phyloP scores from a whole-genome alignment of 2,329 filamentous ascomycete genomes.

The Ophiostoma tasmaniense region DNA sequence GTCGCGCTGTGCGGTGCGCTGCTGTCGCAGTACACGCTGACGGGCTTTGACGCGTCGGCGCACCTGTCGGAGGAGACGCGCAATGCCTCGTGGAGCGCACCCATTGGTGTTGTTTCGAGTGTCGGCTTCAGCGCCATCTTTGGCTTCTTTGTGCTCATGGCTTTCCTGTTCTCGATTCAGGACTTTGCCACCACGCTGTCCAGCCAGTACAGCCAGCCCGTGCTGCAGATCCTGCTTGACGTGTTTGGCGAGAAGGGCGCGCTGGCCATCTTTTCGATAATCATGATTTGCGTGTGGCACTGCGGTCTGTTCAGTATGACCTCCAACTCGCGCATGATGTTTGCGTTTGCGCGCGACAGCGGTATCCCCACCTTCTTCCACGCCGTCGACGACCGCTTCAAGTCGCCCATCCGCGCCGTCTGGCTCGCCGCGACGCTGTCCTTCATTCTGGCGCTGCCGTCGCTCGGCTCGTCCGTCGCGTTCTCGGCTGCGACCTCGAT shows the following conservation, averaged over 20 bases:
- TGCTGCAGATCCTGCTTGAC: conserved; percentile 51
- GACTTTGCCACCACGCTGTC: conserved; percentile 42
- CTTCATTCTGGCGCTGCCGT: conserved; percentile 48
- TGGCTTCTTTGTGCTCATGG: conserved; percentile 51
- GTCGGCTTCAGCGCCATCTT: conserved; percentile 48
- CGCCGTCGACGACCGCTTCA: conserved; percentile 41
- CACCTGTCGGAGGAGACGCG: conserved; percentile 51
- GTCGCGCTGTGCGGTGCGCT: conserved; percentile 46
- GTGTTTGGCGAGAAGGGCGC: conserved; percentile 47
- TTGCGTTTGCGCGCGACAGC: conserved; percentile 47
- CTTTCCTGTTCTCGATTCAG: conserved; percentile 51
- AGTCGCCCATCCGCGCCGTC: conserved; percentile 43
- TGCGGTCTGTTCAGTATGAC: conserved; percentile 52
- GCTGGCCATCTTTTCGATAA: conserved; percentile 44
- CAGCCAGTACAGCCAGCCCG: conserved; percentile 41
- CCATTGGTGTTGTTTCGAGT: conserved; percentile 48
- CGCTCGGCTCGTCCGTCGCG: conserved; percentile 45
- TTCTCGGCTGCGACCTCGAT: conserved; percentile 52
- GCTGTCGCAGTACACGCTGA: conserved; percentile 41
- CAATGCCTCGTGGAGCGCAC: conserved; percentile 48
- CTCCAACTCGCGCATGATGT: conserved; percentile 51
- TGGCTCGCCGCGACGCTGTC: conserved; percentile 47
- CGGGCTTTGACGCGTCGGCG: conserved; percentile 46
- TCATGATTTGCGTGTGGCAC: conserved; percentile 54
- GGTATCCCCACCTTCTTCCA: conserved; percentile 48